Percentiles rank a stretch among this genome's conserved stretches.
Conservation (phyloP, 2,329 filamentous ascomycete genomes). For the Aspergillus fijiensis region DNA sequence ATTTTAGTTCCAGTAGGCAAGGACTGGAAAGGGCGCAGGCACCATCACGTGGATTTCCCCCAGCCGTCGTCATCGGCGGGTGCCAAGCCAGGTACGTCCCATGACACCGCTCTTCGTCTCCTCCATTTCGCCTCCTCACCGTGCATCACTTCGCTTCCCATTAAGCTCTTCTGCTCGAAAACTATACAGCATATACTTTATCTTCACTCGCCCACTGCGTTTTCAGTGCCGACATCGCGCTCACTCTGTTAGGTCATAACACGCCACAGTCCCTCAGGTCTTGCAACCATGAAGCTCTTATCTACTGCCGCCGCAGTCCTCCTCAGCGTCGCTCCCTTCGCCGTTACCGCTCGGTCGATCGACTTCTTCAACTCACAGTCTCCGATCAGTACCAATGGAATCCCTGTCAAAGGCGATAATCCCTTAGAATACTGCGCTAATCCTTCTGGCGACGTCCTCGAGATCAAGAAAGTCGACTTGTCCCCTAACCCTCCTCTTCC, state of each 20-base stretch:
- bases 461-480: conserved; percentile 77
- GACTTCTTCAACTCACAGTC: conserved; percentile 52
- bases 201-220: neutral
- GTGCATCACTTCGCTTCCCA: neutral
- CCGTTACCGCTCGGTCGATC: conserved; percentile 45
- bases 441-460: conserved; percentile 68
- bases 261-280: neutral
- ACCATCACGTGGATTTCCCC: conserved; percentile 9
- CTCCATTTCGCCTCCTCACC: conserved; percentile 2
- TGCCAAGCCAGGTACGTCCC: conserved; percentile 11
- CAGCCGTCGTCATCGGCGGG: conserved; percentile 2
- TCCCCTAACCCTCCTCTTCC: conserved; percentile 80
- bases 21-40: neutral
- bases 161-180: neutral
- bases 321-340: conserved; percentile 47
- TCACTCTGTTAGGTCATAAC: neutral
- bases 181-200: neutral
- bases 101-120: conserved; percentile 18
- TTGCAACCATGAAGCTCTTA: conserved; percentile 43
- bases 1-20: neutral
- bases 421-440: conserved; percentile 77
- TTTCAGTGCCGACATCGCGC: neutral
- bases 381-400: conserved; percentile 51
- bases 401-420: conserved; percentile 77
- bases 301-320: conserved; percentile 38